A percentile compares a stretch with the other conserved stretches of the same genome.
phyloP scores from a whole-genome alignment of 139 green algal species.

The Chlamydomonas sp. region DNA sequence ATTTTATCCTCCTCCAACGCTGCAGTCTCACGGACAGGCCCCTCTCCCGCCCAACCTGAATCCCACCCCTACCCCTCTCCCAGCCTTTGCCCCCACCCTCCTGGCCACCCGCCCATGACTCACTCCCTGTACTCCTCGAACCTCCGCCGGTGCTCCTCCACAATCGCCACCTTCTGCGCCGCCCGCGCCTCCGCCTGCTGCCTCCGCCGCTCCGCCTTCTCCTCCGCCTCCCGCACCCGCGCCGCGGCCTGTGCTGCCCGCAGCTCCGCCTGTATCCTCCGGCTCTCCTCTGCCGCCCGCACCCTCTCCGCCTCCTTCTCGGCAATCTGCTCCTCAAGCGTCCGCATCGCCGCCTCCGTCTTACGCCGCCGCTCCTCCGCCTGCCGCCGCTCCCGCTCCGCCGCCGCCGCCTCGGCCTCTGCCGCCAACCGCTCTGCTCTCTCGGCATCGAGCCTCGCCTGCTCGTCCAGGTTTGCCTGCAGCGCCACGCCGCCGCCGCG shows the following conservation, averaged over 20 bases:
- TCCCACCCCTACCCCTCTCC: background rate
- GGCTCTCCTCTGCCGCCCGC: no score
- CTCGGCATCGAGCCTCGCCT: background rate
- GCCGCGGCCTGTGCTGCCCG: no score
- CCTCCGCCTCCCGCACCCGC: no score
- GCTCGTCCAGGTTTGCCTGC: slow-evolving; percentile 23
- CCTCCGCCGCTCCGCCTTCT: no score
- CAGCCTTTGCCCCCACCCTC: background rate
- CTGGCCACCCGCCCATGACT: background rate
- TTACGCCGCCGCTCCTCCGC: background rate
- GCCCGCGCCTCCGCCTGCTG: background rate
- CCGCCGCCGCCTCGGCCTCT: background rate
- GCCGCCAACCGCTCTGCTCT: slow-evolving; percentile 9
- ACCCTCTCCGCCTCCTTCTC: background rate
- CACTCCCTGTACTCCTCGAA: slow-evolving; percentile 29
- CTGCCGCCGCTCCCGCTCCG: background rate
- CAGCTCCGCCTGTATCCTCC: no score
- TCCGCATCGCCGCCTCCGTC: background rate
- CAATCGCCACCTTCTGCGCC: slow-evolving; percentile 22
- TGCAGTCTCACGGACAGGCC: no score
- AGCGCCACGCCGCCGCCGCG: slow-evolving; percentile 9
- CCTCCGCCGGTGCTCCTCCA: slow-evolving; percentile 25
- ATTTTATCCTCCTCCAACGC: no score
- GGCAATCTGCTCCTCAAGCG: slow-evolving; percentile 17
- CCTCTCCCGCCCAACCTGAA: no score